These are phyloP conservation scores for Hypocreales sp. DNA, from an alignment of 2,329 filamentous ascomycete species.

Conservation along the genomic window DNA sequence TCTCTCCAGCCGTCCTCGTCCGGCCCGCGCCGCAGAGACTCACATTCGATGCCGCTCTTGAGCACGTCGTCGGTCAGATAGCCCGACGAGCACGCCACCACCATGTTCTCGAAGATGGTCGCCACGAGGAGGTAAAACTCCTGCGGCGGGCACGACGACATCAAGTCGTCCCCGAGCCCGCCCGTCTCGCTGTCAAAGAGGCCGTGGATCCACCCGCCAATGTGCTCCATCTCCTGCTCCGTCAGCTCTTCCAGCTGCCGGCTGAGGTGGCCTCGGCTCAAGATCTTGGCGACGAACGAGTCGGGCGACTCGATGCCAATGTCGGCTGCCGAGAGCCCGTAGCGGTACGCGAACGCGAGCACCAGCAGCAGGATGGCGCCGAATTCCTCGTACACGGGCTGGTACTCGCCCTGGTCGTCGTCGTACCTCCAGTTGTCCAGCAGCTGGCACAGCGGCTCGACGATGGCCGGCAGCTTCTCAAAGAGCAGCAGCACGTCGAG, in stretches of 20 bases:
- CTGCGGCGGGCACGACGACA: constrained; percentile 68
- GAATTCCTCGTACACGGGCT: constrained; percentile 77
- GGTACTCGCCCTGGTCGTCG: constrained; percentile 70
- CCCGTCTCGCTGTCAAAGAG: constrained; percentile 61
- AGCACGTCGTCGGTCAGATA: constrained; percentile 53
- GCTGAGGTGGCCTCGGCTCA: constrained; percentile 42
- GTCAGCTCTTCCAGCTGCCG: constrained; percentile 44
- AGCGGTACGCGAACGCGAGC: constrained; percentile 61
- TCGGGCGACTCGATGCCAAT: constrained; percentile 43
- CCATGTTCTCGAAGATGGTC: constrained; percentile 60
- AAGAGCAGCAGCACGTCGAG: constrained; percentile 67
- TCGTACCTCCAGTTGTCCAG: constrained; percentile 71
- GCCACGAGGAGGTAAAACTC: constrained; percentile 70
- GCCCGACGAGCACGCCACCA: constrained; percentile 51
- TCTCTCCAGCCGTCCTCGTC: not conserved
- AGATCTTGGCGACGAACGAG: constrained; percentile 54
- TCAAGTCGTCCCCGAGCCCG: constrained; percentile 63
- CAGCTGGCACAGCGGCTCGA: constrained; percentile 59
- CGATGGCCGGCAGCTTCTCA: constrained; percentile 50
- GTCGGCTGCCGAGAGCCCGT: constrained; percentile 48
- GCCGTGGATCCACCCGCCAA: constrained; percentile 62
- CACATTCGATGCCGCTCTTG: constrained; percentile 62
- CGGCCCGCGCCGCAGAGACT: constrained; percentile 14
- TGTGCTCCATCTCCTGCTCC: constrained; percentile 46
- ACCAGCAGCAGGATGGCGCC: constrained; percentile 61